Evolutionary conservation across 164 flowering plant genomes (phyloP).

Genomic region (Aristolochia fimbriata): DNA sequence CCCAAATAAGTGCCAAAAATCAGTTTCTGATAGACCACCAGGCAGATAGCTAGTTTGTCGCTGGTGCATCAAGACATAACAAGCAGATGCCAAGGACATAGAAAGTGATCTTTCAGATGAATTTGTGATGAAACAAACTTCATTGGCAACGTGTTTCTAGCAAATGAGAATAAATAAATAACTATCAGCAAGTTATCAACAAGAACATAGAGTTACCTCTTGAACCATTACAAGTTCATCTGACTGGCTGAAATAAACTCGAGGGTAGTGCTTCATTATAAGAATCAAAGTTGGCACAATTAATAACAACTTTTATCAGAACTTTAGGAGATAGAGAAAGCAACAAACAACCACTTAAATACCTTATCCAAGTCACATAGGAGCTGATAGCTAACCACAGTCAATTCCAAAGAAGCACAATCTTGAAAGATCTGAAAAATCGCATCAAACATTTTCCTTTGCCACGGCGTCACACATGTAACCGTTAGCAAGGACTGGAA

Average conservation of each 20-base stretch:
- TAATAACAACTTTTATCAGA: background rate
- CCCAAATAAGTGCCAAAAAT: no score
- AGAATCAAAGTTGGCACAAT: background rate
- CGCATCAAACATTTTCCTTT: slow-evolving; percentile 66
- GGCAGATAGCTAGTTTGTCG: no score
- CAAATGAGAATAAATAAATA: no score
- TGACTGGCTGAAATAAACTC: slow-evolving; percentile 22
- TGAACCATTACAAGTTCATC: slow-evolving; percentile 28
- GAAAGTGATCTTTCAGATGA: background rate
- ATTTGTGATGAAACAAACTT: background rate
- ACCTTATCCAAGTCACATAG: slow-evolving; percentile 64
- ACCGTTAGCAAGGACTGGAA: background rate
- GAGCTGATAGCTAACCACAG: slow-evolving; percentile 58
- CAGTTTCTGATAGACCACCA: no score
- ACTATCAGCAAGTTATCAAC: no score
- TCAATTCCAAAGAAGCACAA: slow-evolving; percentile 50
- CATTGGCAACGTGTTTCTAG: no score
- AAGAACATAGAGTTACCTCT: slow-evolving; percentile 35
- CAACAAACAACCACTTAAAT: background rate
- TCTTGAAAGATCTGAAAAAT: slow-evolving; percentile 49
- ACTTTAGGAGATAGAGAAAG: background rate
- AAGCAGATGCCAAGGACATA: no score
- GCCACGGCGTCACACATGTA: background rate
- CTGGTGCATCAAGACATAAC: no score
- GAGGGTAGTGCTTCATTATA: slow-evolving; percentile 47